A percentile compares a stretch with the other conserved stretches of the same genome.
Evolutionary conservation across 2,329 filamentous ascomycete species (phyloP).

Genomic region (Thielaviopsis populi): DNA sequence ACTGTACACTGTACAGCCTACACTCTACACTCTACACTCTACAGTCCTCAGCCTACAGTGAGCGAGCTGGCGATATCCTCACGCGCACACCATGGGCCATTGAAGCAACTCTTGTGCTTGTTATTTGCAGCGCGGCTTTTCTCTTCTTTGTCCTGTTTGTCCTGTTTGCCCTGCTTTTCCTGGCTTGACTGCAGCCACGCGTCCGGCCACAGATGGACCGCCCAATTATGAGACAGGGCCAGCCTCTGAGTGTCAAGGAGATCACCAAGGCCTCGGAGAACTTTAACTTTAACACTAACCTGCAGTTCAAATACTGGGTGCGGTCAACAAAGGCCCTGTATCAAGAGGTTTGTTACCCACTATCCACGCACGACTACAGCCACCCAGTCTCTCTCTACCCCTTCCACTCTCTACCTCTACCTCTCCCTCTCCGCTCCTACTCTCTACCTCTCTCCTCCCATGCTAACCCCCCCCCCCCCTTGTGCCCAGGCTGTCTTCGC

Average conservation of each 20-base stretch:
- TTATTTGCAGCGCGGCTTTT: neutral
- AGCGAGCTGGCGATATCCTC: neutral
- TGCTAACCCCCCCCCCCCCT: slow-evolving; percentile 8
- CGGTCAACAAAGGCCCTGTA: slow-evolving; percentile 64
- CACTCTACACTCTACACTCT: too few relatives aligned
- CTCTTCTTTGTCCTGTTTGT: neutral
- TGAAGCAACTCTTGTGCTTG: neutral
- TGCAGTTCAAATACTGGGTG: slow-evolving; percentile 68
- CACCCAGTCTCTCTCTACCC: neutral
- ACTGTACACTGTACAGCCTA: too few relatives aligned
- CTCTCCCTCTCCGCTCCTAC: slow-evolving; percentile 6
- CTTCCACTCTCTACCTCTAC: too few relatives aligned
- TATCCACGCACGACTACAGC: too few relatives aligned
- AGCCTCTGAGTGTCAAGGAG: slow-evolving; percentile 49
- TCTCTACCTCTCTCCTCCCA: too few relatives aligned
- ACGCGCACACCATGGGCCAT: neutral
- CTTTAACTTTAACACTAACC: slow-evolving; percentile 65
- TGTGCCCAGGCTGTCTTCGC: slow-evolving; percentile 60
- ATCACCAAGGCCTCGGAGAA: slow-evolving; percentile 60
- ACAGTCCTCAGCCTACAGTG: too few relatives aligned
- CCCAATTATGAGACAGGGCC: slow-evolving; percentile 6
- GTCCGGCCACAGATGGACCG: neutral
- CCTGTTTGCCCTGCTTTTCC: neutral
- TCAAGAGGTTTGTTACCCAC: slow-evolving; percentile 47
- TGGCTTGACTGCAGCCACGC: too few relatives aligned